Conservation (phyloP, 805 yeast genomes). For the Tetrapisispora pingtungensis region DNA sequence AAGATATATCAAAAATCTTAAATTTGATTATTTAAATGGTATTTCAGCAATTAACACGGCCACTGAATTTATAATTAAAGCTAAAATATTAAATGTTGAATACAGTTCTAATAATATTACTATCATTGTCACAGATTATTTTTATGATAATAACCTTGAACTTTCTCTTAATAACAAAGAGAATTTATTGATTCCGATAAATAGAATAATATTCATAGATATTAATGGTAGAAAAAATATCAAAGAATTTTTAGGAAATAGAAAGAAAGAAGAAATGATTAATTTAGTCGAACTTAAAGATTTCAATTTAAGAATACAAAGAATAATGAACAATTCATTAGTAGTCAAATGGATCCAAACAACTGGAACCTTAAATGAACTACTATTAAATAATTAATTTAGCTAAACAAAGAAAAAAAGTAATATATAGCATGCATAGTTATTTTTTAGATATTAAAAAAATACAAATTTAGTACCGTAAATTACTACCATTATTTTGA, state of each 20-base stretch:
- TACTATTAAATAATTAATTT: not conserved
- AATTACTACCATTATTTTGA: no score
- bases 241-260: not conserved
- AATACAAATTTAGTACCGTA: no score
- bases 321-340: not conserved
- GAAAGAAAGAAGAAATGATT: not conserved
- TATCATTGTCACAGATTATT: not conserved
- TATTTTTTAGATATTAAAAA: no score
- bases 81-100: slow-evolving; percentile 1
- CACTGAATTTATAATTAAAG: not conserved
- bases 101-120: not conserved
- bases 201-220: not conserved
- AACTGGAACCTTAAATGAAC: not conserved
- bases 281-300: not conserved
- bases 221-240: not conserved
- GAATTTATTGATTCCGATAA: not conserved
- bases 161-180: not conserved
- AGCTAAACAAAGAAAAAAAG: no score
- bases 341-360: slow-evolving; percentile 1
- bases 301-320: not conserved
- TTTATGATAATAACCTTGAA: not conserved
- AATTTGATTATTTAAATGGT: slow-evolving; percentile 1
- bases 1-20: slow-evolving; percentile 1
- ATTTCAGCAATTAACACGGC: not conserved
- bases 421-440: no score